Base-by-base conservation (phyloP, 352 stramenopile species). In the Phytophthora pluvialis region DNA sequence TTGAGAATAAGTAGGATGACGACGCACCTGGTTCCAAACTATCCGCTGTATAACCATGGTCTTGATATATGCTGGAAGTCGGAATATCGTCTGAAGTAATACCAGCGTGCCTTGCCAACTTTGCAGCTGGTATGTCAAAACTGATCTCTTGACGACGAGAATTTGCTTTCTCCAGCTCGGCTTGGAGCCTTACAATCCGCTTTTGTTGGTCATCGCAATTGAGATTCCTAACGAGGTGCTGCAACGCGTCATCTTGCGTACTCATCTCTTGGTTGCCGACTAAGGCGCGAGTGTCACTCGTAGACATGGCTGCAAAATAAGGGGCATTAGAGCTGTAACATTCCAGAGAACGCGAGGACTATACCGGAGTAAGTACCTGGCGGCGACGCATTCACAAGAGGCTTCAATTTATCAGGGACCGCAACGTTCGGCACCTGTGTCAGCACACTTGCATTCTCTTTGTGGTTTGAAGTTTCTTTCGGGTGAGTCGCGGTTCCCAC, bases 121-220 rank as follows among this genome's bases (percentile, higher is more conserved):
- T 15, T 11, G 31, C 18, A 21, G 32, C 33, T 26, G 25, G 10
- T 36, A 36, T 4, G 21, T 60, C 31, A 28, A 60, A 40, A 31
- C 56, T 42, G 43, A 31, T 40, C 3, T 72, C 62, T 31, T 43
- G 36, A 16, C 63, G 71, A 50, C 49, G 67, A 33, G 63, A 57
- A 16, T 67, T 64, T 21, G 67, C 57, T 35, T 76, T 73, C 16
- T 64, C 40, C 3, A 85, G 61, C 18, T 85, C 70, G 16, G 25
- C 56, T 52, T 80, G 64, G 11, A 80, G 59, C 35, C 42, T 66
- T 26, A 75, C 73, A n/a, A 85, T 61, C 13, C 67, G 74, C 21
- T 65, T 67, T 58, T 77, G 67, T 33, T 85, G 76, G 32, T 77
- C 64, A 11, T 52, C 60, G 39, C 39, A 77, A 35, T 73, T 65